phyloP scores from a whole-genome alignment of 345 rosid genomes.

The Raphanus raphanistrum region DNA sequence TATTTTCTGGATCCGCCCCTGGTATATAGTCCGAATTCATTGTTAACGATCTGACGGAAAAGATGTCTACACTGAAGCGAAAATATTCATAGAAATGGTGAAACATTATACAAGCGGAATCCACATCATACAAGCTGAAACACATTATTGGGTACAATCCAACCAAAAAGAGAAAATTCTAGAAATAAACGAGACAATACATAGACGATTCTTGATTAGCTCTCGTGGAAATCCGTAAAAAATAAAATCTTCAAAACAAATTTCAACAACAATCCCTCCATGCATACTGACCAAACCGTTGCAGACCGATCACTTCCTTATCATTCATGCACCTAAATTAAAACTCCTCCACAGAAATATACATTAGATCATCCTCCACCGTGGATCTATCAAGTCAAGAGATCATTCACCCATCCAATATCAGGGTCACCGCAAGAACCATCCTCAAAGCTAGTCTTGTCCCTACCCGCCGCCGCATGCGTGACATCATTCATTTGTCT shows the following conservation, averaged over 20 bases:
- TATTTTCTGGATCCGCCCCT: too few species aligned
- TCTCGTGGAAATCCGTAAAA: constrained; percentile 14
- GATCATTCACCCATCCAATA: constrained; percentile 95
- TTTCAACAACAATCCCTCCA: constrained; percentile 33
- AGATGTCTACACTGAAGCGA: neutral
- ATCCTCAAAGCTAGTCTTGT: constrained; percentile 19
- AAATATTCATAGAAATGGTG: neutral
- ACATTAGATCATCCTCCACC: neutral
- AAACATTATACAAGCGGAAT: neutral
- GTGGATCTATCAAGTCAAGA: constrained; percentile 51
- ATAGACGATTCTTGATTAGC: constrained; percentile 25
- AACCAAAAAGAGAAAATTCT: neutral
- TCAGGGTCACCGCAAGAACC: constrained; percentile 58
- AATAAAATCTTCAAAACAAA: constrained; percentile 29
- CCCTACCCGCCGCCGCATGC: constrained; percentile 6
- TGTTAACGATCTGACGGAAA: neutral
- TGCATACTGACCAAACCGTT: constrained; percentile 3
- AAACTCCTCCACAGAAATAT: neutral
- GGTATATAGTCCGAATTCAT: neutral
- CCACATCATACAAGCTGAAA: constrained; percentile 22
- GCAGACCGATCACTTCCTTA: neutral
- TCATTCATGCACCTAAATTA: constrained; percentile 6
- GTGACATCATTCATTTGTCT: constrained; percentile 23
- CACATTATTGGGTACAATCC: constrained; percentile 21
- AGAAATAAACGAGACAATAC: constrained; percentile 5